Evolutionary conservation across 306 rosid species (phyloP).

Genomic region (Clitoria ternatea): DNA sequence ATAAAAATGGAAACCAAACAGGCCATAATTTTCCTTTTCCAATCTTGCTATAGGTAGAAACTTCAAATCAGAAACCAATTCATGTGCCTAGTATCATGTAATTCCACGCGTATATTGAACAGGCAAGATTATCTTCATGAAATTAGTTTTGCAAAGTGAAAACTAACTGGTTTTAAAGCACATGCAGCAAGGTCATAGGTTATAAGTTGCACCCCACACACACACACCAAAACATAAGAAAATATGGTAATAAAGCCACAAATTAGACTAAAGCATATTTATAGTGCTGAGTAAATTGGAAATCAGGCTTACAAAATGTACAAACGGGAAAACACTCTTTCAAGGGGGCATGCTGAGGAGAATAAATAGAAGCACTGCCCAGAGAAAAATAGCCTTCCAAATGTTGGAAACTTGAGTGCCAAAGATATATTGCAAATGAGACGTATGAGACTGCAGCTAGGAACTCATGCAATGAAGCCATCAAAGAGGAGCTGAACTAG

Average conservation of each 20-base stretch:
- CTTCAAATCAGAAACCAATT: not conserved
- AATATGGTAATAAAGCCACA: not conserved
- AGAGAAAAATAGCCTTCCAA: constrained; percentile 18
- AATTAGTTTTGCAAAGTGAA: too few species aligned
- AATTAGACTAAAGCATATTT: constrained; percentile 20
- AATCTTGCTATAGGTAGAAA: not conserved
- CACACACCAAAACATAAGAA: not conserved
- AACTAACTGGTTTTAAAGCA: not conserved
- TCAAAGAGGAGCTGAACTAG: constrained; percentile 47
- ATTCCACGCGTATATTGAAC: not conserved
- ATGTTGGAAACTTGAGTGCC: constrained; percentile 19
- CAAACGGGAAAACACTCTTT: constrained; percentile 26
- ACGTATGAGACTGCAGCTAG: not conserved
- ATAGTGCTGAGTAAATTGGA: constrained; percentile 15
- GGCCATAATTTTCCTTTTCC: too few species aligned
- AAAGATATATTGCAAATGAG: constrained; percentile 20
- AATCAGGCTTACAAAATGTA: constrained; percentile 30
- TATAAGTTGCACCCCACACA: not conserved
- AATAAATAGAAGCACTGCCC: constrained; percentile 21
- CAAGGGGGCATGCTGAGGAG: constrained; percentile 15
- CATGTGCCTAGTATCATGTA: not conserved
- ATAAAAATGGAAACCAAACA: too few species aligned
- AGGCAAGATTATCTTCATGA: not conserved
- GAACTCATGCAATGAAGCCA: constrained; percentile 7
- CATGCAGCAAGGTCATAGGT: not conserved